These are phyloP conservation scores for Keithomyces neogunnii DNA, from an alignment of 2,329 filamentous ascomycete species.

Conservation along the genomic window DNA sequence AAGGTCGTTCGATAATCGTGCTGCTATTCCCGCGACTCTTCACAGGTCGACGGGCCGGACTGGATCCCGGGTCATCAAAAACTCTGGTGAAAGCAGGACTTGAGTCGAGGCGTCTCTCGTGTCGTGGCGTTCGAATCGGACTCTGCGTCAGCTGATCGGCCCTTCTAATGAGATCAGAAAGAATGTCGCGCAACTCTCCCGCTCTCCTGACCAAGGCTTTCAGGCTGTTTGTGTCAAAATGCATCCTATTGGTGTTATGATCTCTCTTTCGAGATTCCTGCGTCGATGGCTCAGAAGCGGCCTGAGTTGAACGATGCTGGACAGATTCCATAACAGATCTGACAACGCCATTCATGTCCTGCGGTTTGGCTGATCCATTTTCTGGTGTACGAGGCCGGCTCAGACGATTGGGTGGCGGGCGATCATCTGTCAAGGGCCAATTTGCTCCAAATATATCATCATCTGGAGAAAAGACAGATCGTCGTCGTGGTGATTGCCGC, in stretches of 20 bases:
- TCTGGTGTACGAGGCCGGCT: slow-evolving; percentile 34
- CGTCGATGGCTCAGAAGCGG: slow-evolving; percentile 21
- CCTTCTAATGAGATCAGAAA: slow-evolving; percentile 52
- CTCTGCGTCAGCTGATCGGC: slow-evolving; percentile 51
- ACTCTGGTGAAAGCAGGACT: slow-evolving; percentile 61
- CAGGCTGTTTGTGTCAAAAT: slow-evolving; percentile 62
- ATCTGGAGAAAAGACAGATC: slow-evolving; percentile 56
- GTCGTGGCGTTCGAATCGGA: slow-evolving; percentile 41
- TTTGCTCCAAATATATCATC: slow-evolving; percentile 57
- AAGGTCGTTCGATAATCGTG: slow-evolving; percentile 39
- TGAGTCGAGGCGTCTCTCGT: slow-evolving; percentile 38
- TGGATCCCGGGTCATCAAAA: slow-evolving; percentile 53
- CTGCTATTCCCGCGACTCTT: slow-evolving; percentile 44
- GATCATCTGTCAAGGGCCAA: slow-evolving; percentile 35
- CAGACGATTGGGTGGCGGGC: slow-evolving; percentile 24
- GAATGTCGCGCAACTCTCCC: slow-evolving; percentile 46
- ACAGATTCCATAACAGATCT: slow-evolving; percentile 57
- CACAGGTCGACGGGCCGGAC: slow-evolving; percentile 40
- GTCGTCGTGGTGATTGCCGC: slow-evolving; percentile 41
- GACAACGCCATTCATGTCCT: slow-evolving; percentile 41
- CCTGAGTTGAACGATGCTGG: slow-evolving; percentile 41
- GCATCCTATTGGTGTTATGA: slow-evolving; percentile 43
- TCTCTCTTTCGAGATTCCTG: slow-evolving; percentile 17
- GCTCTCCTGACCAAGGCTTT: slow-evolving; percentile 57
- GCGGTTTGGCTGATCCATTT: slow-evolving; percentile 22